Conservation (phyloP, 108 stramenopile genomes). For the Asterionellopsis glacialis region DNA sequence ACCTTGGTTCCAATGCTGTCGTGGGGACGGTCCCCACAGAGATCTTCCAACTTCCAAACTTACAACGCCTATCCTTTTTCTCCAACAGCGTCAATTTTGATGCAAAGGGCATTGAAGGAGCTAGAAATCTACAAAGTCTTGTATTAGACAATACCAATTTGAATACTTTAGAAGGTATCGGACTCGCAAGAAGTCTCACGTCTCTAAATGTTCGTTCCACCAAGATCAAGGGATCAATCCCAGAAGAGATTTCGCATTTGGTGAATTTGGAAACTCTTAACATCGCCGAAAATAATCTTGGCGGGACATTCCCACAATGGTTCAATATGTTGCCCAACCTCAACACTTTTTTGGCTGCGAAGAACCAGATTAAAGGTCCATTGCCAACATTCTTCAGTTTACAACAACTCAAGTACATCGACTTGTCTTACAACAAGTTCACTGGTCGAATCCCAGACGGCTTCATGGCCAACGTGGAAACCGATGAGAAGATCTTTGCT, state of each 20-base stretch:
- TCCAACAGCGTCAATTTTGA: slow-evolving; percentile 34
- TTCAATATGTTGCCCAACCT: slow-evolving; percentile 19
- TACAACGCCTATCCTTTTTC: slow-evolving; percentile 25
- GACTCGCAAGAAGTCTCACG: background rate
- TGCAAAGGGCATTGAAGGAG: slow-evolving; percentile 46
- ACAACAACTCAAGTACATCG: background rate
- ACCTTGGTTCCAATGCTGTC: slow-evolving; percentile 18
- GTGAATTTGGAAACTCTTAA: slow-evolving; percentile 32
- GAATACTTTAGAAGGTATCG: slow-evolving; percentile 17
- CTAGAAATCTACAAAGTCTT: slow-evolving; percentile 34
- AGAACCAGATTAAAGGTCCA: slow-evolving; percentile 27
- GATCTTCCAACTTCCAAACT: slow-evolving; percentile 36
- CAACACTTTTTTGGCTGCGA: slow-evolving; percentile 26
- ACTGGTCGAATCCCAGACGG: slow-evolving; percentile 2
- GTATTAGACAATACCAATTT: slow-evolving; percentile 41
- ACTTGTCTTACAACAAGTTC: slow-evolving; percentile 5
- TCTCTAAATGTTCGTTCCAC: background rate
- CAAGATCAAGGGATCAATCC: background rate
- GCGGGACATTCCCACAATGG: slow-evolving; percentile 33
- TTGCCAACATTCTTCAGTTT: background rate
- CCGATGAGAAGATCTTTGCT: slow-evolving; percentile 24
- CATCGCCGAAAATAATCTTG: slow-evolving; percentile 39
- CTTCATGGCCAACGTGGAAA: slow-evolving; percentile 17
- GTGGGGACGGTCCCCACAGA: slow-evolving; percentile 50
- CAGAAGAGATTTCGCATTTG: slow-evolving; percentile 3